Evolutionary conservation across 1,284 basidiomycete species (phyloP).

Genomic region (Rhodotorula sp.): DNA sequence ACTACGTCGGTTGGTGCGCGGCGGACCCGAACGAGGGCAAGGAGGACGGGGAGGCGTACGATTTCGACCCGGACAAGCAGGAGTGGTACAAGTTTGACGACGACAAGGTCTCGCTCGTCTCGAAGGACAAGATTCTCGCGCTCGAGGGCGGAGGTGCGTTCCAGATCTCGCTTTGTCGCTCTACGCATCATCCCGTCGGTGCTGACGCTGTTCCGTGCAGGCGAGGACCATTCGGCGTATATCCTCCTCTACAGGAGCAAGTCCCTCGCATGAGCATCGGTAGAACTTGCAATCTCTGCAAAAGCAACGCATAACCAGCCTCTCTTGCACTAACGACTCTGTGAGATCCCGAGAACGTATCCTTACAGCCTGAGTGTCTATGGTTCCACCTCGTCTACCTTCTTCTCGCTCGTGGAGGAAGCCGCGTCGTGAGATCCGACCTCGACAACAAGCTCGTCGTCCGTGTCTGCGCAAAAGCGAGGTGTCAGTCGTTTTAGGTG

Average conservation of each 20-base stretch:
- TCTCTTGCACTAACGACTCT: too few relatives aligned
- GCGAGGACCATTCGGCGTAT: conserved; percentile 74
- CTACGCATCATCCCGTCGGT: background rate
- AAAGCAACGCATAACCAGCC: too few relatives aligned
- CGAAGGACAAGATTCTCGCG: conserved; percentile 72
- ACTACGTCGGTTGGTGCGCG: conserved; percentile 40
- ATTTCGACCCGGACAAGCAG: conserved; percentile 37
- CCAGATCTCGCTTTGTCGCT: background rate
- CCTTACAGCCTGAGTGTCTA: too few relatives aligned
- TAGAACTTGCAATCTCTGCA: too few relatives aligned
- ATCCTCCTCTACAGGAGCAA: conserved; percentile 70
- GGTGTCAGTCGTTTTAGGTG: background rate
- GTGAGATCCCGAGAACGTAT: too few relatives aligned
- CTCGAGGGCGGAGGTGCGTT: conserved; percentile 73
- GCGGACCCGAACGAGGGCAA: conserved; percentile 7
- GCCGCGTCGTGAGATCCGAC: background rate
- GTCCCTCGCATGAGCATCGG: conserved; percentile 28
- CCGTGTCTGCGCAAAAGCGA: background rate
- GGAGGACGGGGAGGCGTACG: background rate
- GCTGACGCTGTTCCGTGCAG: background rate
- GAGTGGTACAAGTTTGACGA: conserved; percentile 64
- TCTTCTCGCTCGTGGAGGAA: background rate
- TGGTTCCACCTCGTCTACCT: background rate
- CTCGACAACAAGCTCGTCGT: background rate
- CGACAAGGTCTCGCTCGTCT: conserved; percentile 77